phyloP scores from a whole-genome alignment of 768 basidiomycete species.

The Lentinus brumalis region DNA sequence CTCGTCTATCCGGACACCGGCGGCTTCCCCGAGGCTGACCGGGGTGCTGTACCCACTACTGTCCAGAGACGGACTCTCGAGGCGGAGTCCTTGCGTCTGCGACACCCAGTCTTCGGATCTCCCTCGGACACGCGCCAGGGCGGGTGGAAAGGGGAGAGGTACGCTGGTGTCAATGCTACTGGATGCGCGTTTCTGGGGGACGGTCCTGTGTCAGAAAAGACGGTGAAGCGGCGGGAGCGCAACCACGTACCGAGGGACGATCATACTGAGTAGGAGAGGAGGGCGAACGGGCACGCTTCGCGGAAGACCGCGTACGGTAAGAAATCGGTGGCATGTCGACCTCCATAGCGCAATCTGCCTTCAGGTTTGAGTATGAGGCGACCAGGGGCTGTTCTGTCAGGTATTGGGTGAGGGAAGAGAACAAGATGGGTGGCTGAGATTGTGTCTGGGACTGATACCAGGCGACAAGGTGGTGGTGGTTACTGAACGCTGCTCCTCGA shows the following conservation, averaged over 20 bases:
- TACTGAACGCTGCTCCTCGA: neutral
- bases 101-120: conserved; percentile 72
- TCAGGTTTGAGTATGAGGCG: neutral
- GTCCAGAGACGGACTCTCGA: conserved; percentile 47
- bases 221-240: neutral
- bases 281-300: conserved; percentile 66
- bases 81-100: conserved; percentile 67
- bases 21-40: neutral
- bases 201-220: neutral
- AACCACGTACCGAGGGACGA: conserved; percentile 53
- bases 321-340: conserved; percentile 52
- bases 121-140: conserved; percentile 32
- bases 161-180: conserved; percentile 38
- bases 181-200: conserved; percentile 58
- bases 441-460: no score
- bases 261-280: conserved; percentile 48
- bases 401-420: no score
- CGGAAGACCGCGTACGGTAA: conserved; percentile 39
- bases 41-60: conserved; percentile 15
- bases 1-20: conserved; percentile 36
- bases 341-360: conserved; percentile 44
- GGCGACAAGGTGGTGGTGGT: no score
- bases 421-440: no score
- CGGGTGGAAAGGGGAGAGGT: conserved; percentile 12
- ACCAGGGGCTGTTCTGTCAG: no score